phyloP scores from a whole-genome alignment of 805 yeast genomes.

The Sugiyamaella qingdaonensis region DNA sequence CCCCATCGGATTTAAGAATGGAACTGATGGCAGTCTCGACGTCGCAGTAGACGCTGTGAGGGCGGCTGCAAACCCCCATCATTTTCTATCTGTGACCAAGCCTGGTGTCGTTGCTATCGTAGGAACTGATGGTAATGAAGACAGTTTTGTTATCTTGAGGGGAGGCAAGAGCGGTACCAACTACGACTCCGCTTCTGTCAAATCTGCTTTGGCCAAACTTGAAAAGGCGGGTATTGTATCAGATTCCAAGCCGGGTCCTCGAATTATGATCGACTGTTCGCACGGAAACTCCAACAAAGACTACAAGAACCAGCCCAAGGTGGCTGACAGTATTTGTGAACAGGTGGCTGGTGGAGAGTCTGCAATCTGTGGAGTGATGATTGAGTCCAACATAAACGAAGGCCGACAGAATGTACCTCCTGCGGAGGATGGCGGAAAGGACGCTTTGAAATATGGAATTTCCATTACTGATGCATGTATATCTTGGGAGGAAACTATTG shows the following conservation, averaged over 20 bases:
- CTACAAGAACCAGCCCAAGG: slow-evolving; percentile 89
- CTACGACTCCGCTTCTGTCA: slow-evolving; percentile 71
- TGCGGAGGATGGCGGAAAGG: slow-evolving; percentile 60
- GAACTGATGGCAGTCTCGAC: slow-evolving; percentile 93
- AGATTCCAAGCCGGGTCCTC: slow-evolving; percentile 41
- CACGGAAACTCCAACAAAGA: slow-evolving; percentile 94
- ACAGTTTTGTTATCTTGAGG: slow-evolving; percentile 86
- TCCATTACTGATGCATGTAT: slow-evolving; percentile 98
- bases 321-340: slow-evolving; percentile 68
- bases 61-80: slow-evolving; percentile 91
- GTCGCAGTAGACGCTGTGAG: slow-evolving; percentile 93
- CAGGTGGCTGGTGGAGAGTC: slow-evolving; percentile 75
- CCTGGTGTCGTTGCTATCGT: slow-evolving; percentile 96
- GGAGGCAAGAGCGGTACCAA: slow-evolving; percentile 96
- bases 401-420: slow-evolving; percentile 92
- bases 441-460: slow-evolving; percentile 79
- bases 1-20: slow-evolving; percentile 98
- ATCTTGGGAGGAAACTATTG: slow-evolving; percentile 79
- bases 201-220: slow-evolving; percentile 59
- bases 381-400: slow-evolving; percentile 85
- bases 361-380: slow-evolving; percentile 89
- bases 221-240: slow-evolving; percentile 40
- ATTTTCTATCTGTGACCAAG: slow-evolving; percentile 90
- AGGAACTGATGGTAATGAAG: slow-evolving; percentile 89
- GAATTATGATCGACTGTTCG: slow-evolving; percentile 95